A percentile compares a stretch with the other conserved stretches of the same genome.
phyloP scores from a whole-genome alignment of 805 yeast species.

The Monosporozyma yasuniensis region DNA sequence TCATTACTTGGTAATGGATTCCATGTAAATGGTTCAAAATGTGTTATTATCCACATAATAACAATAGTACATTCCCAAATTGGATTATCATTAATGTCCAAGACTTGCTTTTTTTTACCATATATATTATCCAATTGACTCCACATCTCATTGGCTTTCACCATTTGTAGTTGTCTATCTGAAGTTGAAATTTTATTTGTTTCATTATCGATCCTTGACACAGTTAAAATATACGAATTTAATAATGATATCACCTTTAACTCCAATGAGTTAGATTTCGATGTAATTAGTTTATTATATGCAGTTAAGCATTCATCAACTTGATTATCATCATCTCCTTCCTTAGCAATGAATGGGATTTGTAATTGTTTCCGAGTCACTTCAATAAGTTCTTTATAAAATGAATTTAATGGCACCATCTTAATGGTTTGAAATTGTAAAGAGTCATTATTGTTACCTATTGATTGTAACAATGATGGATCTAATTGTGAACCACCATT shows the following conservation, averaged over 20 bases:
- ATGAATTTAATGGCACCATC: not conserved
- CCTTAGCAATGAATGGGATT: not conserved
- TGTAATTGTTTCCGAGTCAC: not conserved
- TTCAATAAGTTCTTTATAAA: not conserved
- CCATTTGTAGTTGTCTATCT: constrained; percentile 9
- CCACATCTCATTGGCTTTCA: constrained; percentile 13
- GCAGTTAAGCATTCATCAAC: not conserved
- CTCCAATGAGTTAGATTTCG: constrained; percentile 7
- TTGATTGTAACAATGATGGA: not conserved
- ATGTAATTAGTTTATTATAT: not conserved
- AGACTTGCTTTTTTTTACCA: not conserved
- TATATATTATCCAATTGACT: constrained; percentile 10
- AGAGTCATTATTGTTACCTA: not conserved
- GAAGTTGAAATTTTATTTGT: constrained; percentile 3
- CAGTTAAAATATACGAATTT: constrained; percentile 15
- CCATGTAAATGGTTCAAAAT: constrained; percentile 26
- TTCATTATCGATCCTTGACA: constrained; percentile 8
- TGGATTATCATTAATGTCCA: constrained; percentile 14
- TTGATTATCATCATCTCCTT: not conserved
- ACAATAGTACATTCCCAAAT: constrained; percentile 24
- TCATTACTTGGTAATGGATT: constrained; percentile 23
- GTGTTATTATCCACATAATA: constrained; percentile 24
- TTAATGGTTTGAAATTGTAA: not conserved
- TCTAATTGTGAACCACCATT: not conserved
- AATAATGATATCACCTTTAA: constrained; percentile 17